These are phyloP conservation scores for Oryza punctata DNA, from an alignment of 176 grass and related monocot genomes.

Conservation along the genomic window DNA sequence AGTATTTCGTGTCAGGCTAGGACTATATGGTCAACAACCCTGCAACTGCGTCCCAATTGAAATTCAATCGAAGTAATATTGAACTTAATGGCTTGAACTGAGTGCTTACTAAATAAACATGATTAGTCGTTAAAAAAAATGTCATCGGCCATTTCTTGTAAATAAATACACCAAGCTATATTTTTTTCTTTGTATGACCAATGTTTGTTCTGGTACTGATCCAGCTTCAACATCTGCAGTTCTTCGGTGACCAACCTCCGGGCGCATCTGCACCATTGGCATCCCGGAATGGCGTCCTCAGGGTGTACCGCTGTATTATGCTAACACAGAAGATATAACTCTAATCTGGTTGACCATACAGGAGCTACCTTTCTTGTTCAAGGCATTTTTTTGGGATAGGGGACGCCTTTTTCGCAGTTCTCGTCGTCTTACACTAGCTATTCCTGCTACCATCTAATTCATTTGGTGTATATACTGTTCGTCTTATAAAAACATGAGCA, in stretches of 20 bases:
- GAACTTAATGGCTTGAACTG: not conserved
- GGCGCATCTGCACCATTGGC: not conserved
- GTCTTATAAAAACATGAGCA: constrained; percentile 26
- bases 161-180: not conserved
- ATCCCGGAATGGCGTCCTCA: not conserved
- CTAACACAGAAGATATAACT: not conserved
- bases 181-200: not conserved
- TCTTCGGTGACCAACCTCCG: not conserved
- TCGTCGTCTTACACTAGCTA: constrained; percentile 19
- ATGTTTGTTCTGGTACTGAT: not conserved
- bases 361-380: not conserved
- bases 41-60: not conserved
- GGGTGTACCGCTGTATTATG: constrained; percentile 1
- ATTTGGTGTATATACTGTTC: constrained; percentile 28
- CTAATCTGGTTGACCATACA: constrained; percentile 11
- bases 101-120: constrained; percentile 1
- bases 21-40: not conserved
- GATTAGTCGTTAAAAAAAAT: not conserved
- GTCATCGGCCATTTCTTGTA: not conserved
- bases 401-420: not conserved
- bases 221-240: constrained; percentile 28
- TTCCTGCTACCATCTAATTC: not conserved
- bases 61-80: not conserved
- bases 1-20: not conserved
- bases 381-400: not conserved